Base-by-base conservation (phyloP, 306 rosid species). In the Canavalia gladiata region DNA sequence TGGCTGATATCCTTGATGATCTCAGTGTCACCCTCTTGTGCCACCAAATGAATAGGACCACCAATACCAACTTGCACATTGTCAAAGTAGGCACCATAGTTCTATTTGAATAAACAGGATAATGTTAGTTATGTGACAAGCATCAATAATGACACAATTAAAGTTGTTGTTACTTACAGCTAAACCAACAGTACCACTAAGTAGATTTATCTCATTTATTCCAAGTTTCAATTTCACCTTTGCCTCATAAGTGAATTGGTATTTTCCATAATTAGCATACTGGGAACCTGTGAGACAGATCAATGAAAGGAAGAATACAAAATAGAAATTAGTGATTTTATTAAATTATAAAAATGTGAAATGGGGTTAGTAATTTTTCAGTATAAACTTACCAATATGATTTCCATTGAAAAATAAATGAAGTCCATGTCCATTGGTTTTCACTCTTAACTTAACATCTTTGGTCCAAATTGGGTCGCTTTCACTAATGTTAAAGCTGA, bases 151-250 rank as follows among this genome's bases (percentile, higher is more conserved):
- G 3, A 25, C 65, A 25, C 4, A 39, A 67, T 9, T 41, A 37
- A 54, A 58, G 25, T 43, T n/a, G 0, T 52, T 8, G 45, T 51
- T 72, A 49, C 91, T 83, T 77, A 85, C 87, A 0, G 81, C 18
- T 12, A 89, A 59, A 74, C 92, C 90, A 80, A 81, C 79, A 0
- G 90, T 85, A 35, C 35, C 42, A 71, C 87, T 87, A 0, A 85
- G 77, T 6, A 85, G 56, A 8, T 54, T 18, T 7, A 81, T 74
- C 2, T 83, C 66, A 65, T 89, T 89, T 1, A 4, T 51, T 41
- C 92, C 90, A 4, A 1, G 12, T 18, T 42, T 69, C 73, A 89
- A 34, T 7, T 31, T 69, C 8, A 87, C 1, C 18, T 77, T 7
- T 0, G 47, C 7, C 59, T 83, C 90, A 33, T 55, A 64, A 41